Base-by-base conservation (phyloP, 2,329 filamentous ascomycete species). In the Trichoderma citrinoviride region DNA sequence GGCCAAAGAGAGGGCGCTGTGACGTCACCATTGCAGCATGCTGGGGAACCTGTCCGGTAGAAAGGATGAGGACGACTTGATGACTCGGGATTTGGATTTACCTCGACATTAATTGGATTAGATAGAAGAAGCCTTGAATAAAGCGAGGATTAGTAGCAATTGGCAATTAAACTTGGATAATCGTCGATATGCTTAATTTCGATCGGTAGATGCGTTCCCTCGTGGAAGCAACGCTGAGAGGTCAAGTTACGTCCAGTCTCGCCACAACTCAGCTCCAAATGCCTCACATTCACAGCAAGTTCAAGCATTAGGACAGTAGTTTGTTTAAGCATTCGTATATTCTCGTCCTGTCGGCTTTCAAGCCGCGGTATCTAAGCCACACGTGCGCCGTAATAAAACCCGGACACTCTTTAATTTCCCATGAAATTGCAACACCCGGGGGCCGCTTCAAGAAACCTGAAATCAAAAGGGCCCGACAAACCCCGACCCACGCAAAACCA, bases 261-360 rank as follows among this genome's bases (percentile, higher is more conserved):
- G 33, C 33, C 33, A 37, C 33, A 14, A 14, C 5, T 14, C 10
- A 8, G 4, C 10, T 14, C 50, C 50, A 33, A 46, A 46, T 53
- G n/a, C 27, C 50, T 53, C 50, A 50, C 47, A 21, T 10, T 29
- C 52, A 44, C 19, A 44, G 14, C 17, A 50, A 56, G 12, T n/a
- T 15, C 10, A 44, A 43, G 2, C 23, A n/a, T n/a, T n/a, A n/a
- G n/a, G n/a, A n/a, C n/a, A n/a, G n/a, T n/a, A 10, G 3, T 21
- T 49, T 46, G n/a, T 61, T 61, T 66, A 74, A 76, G 73, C 67
- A 68, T 70, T 78, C 75, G 73, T 78, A 69, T 77, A 77, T 78
- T 77, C 74, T 76, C 73, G 71, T 76, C 70, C 73, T 68, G 72
- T 72, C 68, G 71, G 68, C 67, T 72, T 67, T 67, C 64, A 69